phyloP scores from a whole-genome alignment of 805 yeast genomes.

The Tetrapisispora pingtungensis region DNA sequence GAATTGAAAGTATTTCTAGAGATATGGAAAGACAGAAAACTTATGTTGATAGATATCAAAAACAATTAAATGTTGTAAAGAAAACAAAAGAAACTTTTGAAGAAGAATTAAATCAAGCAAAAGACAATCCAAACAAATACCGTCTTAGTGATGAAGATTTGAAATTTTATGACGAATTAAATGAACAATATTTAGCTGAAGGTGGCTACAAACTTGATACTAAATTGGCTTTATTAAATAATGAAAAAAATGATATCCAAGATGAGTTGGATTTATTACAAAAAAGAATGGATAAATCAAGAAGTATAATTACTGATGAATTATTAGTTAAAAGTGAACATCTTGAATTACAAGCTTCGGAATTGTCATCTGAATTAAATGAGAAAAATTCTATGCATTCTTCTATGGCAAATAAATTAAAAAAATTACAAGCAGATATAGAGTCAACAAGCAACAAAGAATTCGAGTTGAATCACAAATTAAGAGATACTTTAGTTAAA shows the following conservation, averaged over 20 bases:
- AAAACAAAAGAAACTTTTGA: conserved; percentile 9
- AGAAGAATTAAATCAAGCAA: conserved; percentile 22
- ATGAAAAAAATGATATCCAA: conserved; percentile 37
- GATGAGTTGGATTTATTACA: conserved; percentile 32
- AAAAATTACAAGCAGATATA: conserved; percentile 31
- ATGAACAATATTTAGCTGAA: conserved; percentile 44
- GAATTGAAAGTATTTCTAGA: conserved; percentile 38
- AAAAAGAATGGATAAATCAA: conserved; percentile 30
- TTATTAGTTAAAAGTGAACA: conserved; percentile 29
- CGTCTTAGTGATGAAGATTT: conserved; percentile 42
- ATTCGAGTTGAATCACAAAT: conserved; percentile 48
- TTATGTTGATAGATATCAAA: conserved; percentile 33
- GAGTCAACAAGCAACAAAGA: conserved; percentile 39
- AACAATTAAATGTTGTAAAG: conserved; percentile 39
- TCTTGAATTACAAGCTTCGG: conserved; percentile 24
- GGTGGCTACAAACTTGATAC: conserved; percentile 58
- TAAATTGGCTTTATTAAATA: conserved; percentile 32
- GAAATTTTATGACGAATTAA: conserved; percentile 46
- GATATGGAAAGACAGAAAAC: conserved; percentile 47
- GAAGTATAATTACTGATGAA: conserved; percentile 27
- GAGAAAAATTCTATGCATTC: conserved; percentile 28
- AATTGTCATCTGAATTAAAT: conserved; percentile 29
- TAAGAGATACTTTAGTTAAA: conserved; percentile 48
- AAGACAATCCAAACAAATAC: conserved; percentile 24
- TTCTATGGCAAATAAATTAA: conserved; percentile 27